Conservation (phyloP, 176 grass and related monocot species). For the Paspalum notatum region DNA sequence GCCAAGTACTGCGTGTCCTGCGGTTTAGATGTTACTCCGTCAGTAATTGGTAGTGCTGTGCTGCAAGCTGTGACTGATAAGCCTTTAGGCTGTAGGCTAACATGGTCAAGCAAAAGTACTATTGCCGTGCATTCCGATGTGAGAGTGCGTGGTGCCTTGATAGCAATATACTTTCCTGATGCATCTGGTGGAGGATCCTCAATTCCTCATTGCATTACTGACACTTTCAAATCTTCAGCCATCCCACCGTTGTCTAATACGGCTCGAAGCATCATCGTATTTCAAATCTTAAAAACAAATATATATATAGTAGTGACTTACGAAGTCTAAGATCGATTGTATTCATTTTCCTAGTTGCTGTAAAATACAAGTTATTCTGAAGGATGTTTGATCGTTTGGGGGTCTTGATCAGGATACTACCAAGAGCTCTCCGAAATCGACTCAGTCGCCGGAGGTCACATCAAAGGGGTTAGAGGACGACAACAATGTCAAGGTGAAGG, state of each 20-base stretch:
- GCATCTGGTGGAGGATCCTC: not conserved
- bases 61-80: constrained; percentile 1
- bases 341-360: constrained; percentile 23
- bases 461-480: constrained; percentile 50
- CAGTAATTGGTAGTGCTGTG: not conserved
- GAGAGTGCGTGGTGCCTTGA: not conserved
- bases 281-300: not conserved
- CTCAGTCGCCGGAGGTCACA: constrained; percentile 55
- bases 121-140: not conserved
- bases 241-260: not conserved
- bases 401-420: constrained; percentile 67
- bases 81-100: not conserved
- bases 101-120: constrained; percentile 20
- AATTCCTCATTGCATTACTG: not conserved
- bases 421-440: constrained; percentile 59
- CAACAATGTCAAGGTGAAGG: constrained; percentile 63
- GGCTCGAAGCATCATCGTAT: not conserved
- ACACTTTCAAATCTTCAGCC: constrained; percentile 7
- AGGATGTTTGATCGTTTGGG: constrained; percentile 34
- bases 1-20: constrained; percentile 4
- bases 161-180: constrained; percentile 7
- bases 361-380: constrained; percentile 11
- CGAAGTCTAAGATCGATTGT: constrained; percentile 11
- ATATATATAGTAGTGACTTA: not conserved
- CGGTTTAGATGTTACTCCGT: not conserved